Evolutionary conservation across 192 early-diverging fungal species (phyloP).

Genomic region (Coemansia sp.): DNA sequence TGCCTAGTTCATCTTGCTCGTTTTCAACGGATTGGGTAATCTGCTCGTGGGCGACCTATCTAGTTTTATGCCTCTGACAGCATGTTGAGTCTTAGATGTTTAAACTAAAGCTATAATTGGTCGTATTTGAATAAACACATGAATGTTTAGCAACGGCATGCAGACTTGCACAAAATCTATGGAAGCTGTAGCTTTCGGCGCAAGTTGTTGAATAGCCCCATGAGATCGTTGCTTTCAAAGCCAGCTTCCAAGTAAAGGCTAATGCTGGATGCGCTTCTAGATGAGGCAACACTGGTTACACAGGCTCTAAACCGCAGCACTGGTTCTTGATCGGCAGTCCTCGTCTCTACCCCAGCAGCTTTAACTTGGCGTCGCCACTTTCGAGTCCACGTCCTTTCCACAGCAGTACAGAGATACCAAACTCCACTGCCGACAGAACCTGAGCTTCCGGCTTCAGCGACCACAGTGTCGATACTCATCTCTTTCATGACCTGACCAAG

Average conservation of each 20-base stretch:
- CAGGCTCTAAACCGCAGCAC: slow-evolving; percentile 41
- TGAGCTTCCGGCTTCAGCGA: not conserved
- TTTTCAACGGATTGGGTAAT: no score
- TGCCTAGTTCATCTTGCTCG: no score
- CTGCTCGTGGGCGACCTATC: no score
- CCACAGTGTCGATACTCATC: slow-evolving; percentile 1
- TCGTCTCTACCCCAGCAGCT: not conserved
- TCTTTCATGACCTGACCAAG: not conserved
- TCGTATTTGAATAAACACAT: no score
- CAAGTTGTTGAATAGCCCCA: slow-evolving; percentile 41
- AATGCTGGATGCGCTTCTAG: not conserved
- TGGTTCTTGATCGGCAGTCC: not conserved
- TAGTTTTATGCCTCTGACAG: no score
- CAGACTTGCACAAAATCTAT: not conserved
- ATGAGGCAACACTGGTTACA: not conserved
- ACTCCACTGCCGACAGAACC: not conserved
- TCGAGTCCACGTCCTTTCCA: slow-evolving; percentile 30
- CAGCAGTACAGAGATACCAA: slow-evolving; percentile 7
- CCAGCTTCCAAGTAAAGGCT: slow-evolving; percentile 18
- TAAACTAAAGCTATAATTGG: no score
- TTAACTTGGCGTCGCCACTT: slow-evolving; percentile 21
- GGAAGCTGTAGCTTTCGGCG: not conserved
- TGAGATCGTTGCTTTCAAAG: slow-evolving; percentile 11
- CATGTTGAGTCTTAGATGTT: no score
- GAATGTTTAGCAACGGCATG: no score